These are phyloP conservation scores for Parasarocladium wereldwijsianum DNA, from an alignment of 2,329 filamentous ascomycete genomes.

Conservation along the genomic window DNA sequence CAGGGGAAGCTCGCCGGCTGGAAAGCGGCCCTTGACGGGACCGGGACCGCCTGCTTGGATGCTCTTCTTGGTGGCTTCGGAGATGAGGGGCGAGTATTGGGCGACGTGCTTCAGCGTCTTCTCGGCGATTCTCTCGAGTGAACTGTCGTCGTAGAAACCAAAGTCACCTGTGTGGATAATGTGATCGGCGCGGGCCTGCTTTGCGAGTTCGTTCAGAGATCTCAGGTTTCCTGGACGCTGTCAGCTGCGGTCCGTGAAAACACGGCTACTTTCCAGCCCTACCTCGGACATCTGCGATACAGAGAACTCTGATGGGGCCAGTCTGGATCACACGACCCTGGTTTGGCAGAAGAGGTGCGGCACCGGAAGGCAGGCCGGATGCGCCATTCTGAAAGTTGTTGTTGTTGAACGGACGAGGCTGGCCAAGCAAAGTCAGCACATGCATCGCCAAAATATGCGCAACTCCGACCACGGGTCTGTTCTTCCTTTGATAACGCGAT, in stretches of 20 bases:
- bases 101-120: constrained; percentile 98
- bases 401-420: constrained; percentile 29
- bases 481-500: not conserved
- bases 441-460: too few relatives aligned
- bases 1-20: constrained; percentile 68
- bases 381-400: constrained; percentile 47
- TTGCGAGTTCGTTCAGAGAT: constrained; percentile 92
- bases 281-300: constrained; percentile 62
- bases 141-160: constrained; percentile 95
- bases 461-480: too few relatives aligned
- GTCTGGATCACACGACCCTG: constrained; percentile 52
- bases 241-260: not conserved
- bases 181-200: constrained; percentile 86
- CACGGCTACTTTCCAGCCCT: constrained; percentile 10
- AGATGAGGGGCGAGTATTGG: constrained; percentile 90
- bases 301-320: constrained; percentile 51
- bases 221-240: constrained; percentile 65
- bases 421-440: constrained; percentile 11
- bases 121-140: constrained; percentile 91
- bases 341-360: constrained; percentile 50
- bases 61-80: constrained; percentile 57
- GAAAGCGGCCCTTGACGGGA: constrained; percentile 75
- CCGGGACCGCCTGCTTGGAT: constrained; percentile 53
- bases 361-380: constrained; percentile 37
- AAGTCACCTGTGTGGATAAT: constrained; percentile 99